Percentiles rank a stretch among this genome's conserved stretches.
Evolutionary conservation across 148 eudicot species (phyloP).

Genomic region (Rhododendron mucronatum): DNA sequence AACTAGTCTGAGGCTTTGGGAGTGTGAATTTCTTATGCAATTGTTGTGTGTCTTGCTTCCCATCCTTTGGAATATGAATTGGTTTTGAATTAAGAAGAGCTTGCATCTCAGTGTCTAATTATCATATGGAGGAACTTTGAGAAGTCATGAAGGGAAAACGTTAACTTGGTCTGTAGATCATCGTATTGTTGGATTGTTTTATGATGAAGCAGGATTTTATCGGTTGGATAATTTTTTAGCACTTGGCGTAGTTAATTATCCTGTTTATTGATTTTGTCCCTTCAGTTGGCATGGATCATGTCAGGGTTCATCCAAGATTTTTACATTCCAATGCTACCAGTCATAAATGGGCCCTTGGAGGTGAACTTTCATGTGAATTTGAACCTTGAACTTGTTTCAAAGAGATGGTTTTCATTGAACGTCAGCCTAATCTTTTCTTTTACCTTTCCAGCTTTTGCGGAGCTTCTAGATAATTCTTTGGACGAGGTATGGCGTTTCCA

Average conservation of each 20-base stretch:
- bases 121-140: background rate
- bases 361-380: conserved; percentile 18
- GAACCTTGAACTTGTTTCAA: background rate
- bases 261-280: background rate
- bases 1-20: background rate
- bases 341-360: conserved; percentile 88
- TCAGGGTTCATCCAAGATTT: conserved; percentile 65
- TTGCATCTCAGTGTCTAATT: background rate
- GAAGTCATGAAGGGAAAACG: background rate
- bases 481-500: conserved; percentile 49
- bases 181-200: background rate
- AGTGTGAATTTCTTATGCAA: background rate
- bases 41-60: background rate
- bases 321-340: conserved; percentile 88
- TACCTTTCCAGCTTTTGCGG: conserved; percentile 58
- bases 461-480: conserved; percentile 70
- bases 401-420: background rate
- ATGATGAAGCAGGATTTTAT: background rate
- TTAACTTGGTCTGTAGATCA: background rate
- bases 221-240: background rate
- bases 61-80: background rate
- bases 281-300: conserved; percentile 68
- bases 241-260: background rate
- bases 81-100: background rate
- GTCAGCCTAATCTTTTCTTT: background rate